These are phyloP conservation scores for Cyamopsis tetragonoloba DNA, from an alignment of 306 rosid species.

Conservation along the genomic window DNA sequence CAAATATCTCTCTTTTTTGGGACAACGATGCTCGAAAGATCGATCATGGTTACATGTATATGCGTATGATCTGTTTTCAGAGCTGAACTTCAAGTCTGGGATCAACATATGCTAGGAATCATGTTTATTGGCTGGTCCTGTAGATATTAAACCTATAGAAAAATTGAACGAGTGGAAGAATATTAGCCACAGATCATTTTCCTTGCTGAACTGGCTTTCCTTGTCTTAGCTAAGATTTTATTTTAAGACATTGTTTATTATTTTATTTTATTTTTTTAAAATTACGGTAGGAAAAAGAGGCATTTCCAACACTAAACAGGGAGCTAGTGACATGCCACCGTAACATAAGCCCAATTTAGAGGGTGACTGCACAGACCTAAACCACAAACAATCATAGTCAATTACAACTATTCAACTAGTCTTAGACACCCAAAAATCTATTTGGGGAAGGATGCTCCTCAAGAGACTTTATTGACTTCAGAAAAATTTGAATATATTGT, in stretches of 20 bases:
- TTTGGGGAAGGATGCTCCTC: no score
- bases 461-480: no score
- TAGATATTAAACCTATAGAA: conserved; percentile 5
- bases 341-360: no score
- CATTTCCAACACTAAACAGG: no score
- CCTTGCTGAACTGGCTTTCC: conserved; percentile 21
- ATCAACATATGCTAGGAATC: conserved; percentile 23
- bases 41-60: background rate
- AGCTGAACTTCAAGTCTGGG: conserved; percentile 11
- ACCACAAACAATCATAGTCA: no score
- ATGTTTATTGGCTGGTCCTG: conserved; percentile 24
- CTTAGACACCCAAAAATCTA: no score
- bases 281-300: no score
- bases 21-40: background rate
- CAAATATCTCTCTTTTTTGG: background rate
- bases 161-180: background rate
- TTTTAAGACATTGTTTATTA: background rate
- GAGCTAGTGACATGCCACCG: no score
- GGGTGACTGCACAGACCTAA: no score
- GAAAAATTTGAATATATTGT: no score
- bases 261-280: no score
- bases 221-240: conserved; percentile 30
- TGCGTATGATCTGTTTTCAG: background rate
- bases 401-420: no score
- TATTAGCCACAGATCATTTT: conserved; percentile 7